Evolutionary conservation across 2,329 filamentous ascomycete species (phyloP), one percentile per base, ranked within the genome.

Genomic region (Graphium sp.): DNA sequence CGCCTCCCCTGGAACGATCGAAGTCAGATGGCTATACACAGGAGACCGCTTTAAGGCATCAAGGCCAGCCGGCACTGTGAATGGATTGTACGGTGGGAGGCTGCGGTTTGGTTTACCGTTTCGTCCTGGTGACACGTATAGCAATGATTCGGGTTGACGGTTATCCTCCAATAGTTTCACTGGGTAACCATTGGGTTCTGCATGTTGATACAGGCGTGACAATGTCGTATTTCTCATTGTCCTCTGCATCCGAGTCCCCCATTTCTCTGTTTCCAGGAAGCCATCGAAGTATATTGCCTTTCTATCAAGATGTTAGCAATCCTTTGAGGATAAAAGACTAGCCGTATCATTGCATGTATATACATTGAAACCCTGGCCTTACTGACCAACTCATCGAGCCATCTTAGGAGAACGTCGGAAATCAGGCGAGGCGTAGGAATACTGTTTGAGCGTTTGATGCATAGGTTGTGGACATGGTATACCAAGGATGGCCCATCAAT

Each of bases 241-340:
- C n/a, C n/a, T n/a, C n/a, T n/a, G n/a, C n/a, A n/a, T n/a, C n/a
- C n/a, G n/a, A n/a, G n/a, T n/a, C n/a, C n/a, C n/a, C n/a, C n/a
- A 59, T 45, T 93, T 93, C 5, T 58, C 49, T 0, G 46, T 33
- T 1, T 87, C 87, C 1, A 95, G 60, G 32, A 70, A 74, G 10
- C 84, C 84, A 47, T 95, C 87, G 41, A 95, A 94, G 46, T 77
- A 84, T 30, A 94, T 78, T 26, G 62, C 69, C 33, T 67, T 54
- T 38, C 74, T 80, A 38, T 18, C 8, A 28, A 19, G 13, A 9
- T 20, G 24, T 22, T 20, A 37, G 27, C 29, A 11, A 22, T 30
- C n/a, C n/a, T n/a, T n/a, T n/a, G n/a, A n/a, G n/a, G 38, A 35
- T 21, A 35, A 32, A 15, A 6, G 13, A 16, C 28, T 37, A 38